Evolutionary conservation across 441 rosid genomes (phyloP).

Genomic region (Bocquillonia castaneifolia): DNA sequence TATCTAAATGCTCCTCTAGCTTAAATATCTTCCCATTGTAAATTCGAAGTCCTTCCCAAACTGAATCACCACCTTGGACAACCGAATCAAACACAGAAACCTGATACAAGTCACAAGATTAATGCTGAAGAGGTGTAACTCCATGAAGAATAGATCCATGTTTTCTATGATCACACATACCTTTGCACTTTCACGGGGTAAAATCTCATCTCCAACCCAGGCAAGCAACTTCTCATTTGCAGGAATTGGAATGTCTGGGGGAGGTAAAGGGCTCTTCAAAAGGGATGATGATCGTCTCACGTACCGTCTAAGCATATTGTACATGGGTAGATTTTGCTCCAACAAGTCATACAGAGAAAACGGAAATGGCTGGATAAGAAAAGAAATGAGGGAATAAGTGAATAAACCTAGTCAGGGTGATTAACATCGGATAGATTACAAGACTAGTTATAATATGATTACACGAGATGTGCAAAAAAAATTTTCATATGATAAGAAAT

Average conservation of each 20-base stretch:
- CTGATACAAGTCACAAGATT: constrained; percentile 29
- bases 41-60: constrained; percentile 89
- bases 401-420: constrained; percentile 7
- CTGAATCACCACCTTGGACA: constrained; percentile 92
- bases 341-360: constrained; percentile 53
- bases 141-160: constrained; percentile 6
- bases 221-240: constrained; percentile 69
- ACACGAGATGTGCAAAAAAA: background rate
- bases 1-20: constrained; percentile 82
- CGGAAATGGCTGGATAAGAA: constrained; percentile 57
- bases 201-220: constrained; percentile 87
- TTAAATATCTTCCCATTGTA: constrained; percentile 67
- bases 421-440: background rate
- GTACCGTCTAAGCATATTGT: constrained; percentile 59
- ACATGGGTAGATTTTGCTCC: constrained; percentile 77
- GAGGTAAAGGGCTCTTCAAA: constrained; percentile 41
- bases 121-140: constrained; percentile 1
- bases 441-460: background rate
- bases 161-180: constrained; percentile 33
- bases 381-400: constrained; percentile 9
- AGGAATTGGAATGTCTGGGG: constrained; percentile 75
- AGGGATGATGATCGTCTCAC: constrained; percentile 44
- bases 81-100: constrained; percentile 90
- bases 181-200: constrained; percentile 84
- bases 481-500: background rate